These are phyloP conservation scores for Noccaea bulbosa DNA, from an alignment of 345 rosid genomes.

Conservation along the genomic window DNA sequence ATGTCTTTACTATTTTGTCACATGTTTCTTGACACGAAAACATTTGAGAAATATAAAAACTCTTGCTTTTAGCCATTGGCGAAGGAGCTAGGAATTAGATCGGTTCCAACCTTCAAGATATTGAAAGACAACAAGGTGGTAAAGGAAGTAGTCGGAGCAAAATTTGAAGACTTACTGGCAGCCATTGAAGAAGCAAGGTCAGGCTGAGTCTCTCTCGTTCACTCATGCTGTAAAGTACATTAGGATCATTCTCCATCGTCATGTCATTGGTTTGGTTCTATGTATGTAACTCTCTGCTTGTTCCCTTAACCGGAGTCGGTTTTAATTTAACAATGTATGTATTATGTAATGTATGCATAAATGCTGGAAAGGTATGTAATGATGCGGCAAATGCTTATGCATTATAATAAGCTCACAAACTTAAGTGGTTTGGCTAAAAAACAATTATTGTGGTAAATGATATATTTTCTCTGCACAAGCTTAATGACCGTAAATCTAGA, in stretches of 20 bases:
- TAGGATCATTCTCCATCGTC: conserved; percentile 22
- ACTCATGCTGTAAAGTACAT: conserved; percentile 32
- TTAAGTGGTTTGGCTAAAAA: neutral
- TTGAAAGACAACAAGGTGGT: conserved; percentile 68
- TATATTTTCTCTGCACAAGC: conserved; percentile 3
- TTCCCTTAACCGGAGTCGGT: conserved; percentile 18
- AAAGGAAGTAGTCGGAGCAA: conserved; percentile 85
- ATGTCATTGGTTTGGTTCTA: conserved; percentile 30
- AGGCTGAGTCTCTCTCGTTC: conserved; percentile 44
- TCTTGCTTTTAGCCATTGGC: conserved; percentile 75
- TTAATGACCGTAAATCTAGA: neutral
- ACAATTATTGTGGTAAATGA: neutral
- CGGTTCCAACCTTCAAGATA: conserved; percentile 90
- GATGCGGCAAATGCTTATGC: conserved; percentile 4
- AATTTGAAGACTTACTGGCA: conserved; percentile 67
- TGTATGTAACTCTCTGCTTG: conserved; percentile 21
- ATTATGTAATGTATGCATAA: conserved; percentile 27
- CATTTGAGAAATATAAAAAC: neutral
- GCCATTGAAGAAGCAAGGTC: conserved; percentile 81
- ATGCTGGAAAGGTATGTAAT: conserved; percentile 10
- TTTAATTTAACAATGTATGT: conserved; percentile 21
- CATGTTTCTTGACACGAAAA: neutral
- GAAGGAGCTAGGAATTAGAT: conserved; percentile 85
- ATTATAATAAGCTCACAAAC: conserved; percentile 8
- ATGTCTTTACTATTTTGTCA: neutral